Base-by-base conservation (phyloP, 2,329 filamentous ascomycete genomes). In the Pezicula rhizophila region DNA sequence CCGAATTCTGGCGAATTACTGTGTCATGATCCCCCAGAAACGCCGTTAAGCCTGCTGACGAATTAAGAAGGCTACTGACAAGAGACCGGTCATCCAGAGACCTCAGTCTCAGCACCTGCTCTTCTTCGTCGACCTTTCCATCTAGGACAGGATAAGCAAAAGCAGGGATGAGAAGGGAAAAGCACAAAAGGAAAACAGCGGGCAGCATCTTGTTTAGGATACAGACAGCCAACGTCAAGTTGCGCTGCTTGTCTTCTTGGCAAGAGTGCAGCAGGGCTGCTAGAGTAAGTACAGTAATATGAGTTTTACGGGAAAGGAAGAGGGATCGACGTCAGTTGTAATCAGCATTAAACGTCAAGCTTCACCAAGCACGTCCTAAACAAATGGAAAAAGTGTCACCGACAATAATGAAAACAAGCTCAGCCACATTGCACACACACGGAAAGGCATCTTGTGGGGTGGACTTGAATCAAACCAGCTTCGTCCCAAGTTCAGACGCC, bases 1-100 rank as follows among this genome's bases (percentile, higher is more conserved):
- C 23, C 4, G 26, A 52, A 54, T 60, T 57, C 45, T 55, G 52
- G 11, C 49, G 49, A 18, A 52, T 50, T 15, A 53, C 47, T 4
- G 49, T 51, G 5, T 45, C 49, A 42, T 49, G 44, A 33, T 52
- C 44, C 2, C 47, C 52, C 17, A 54, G 26, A 43, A 59, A 52
- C 2, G 52, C 46, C 11, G 31, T 45, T 15, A 53, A 20, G 23
- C 47, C 45, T 33, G 38, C 28, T 20, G 46, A 51, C 17, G 25
- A 39, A 42, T 44, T 43, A 10, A 50, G 48, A 41, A 49, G 43
- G 31, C 40, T 42, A 8, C 35, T 38, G n/a, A 10, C 35, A 15
- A 38, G 35, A 10, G 35, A 38, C 35, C 35, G 8, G n/a, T 38
- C 35, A 38, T 42, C 47, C 7, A 52, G 47, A 42, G 42, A 50